A percentile compares a stretch with the other conserved stretches of the same genome.
phyloP scores from a whole-genome alignment of 1,284 basidiomycete genomes.

The Tremellales sp. region DNA sequence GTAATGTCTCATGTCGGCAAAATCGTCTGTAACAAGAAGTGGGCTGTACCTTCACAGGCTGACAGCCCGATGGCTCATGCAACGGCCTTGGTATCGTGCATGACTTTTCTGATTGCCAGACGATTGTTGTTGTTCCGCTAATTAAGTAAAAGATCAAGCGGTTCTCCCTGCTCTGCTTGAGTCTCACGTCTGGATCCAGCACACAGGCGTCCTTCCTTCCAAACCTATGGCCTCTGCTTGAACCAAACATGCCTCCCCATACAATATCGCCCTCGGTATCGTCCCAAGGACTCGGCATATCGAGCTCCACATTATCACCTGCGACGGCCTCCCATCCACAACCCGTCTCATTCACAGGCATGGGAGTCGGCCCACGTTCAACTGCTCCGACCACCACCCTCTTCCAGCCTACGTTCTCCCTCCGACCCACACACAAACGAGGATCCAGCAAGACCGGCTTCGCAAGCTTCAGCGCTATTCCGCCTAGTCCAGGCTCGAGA shows the following conservation, averaged over 20 bases:
- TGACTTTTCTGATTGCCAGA: not conserved
- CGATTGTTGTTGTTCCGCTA: not conserved
- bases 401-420: constrained; percentile 24
- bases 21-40: no score
- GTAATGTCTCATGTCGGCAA: no score
- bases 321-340: constrained; percentile 7
- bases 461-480: constrained; percentile 24
- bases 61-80: no score
- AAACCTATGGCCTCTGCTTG: not conserved
- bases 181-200: not conserved
- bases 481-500: constrained; percentile 11
- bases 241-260: constrained; percentile 21
- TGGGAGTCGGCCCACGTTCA: constrained; percentile 13
- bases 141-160: not conserved
- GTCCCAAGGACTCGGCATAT: constrained; percentile 34
- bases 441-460: constrained; percentile 16
- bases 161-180: not conserved
- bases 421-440: constrained; percentile 30
- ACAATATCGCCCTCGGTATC: constrained; percentile 23
- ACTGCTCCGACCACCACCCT: not conserved
- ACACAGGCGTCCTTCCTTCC: not conserved
- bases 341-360: constrained; percentile 18
- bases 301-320: constrained; percentile 26
- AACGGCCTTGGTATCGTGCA: not conserved
- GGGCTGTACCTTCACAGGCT: no score